Evolutionary conservation across 768 basidiomycete genomes (phyloP), one percentile per base, ranked within the genome.

Genomic region (Phylloporus sp.): DNA sequence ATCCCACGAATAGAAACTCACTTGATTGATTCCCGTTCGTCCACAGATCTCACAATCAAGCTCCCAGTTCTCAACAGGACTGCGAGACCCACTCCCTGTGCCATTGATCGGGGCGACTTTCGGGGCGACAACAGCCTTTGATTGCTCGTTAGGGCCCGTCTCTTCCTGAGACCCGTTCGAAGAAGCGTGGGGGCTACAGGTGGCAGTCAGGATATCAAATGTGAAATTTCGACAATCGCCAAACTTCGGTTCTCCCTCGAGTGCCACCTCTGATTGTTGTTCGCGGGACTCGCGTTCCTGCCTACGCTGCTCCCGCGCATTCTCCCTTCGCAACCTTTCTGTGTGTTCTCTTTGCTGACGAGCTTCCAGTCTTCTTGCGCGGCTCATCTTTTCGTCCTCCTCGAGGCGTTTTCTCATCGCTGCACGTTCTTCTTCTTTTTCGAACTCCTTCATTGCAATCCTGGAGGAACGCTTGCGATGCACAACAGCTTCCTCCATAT

Each of bases 401-500:
- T 90, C 87, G 3, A 71, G 76, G 50, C 77, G 79, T 56, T 70
- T 76, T 48, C 72, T 69, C n/a, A 79, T 78, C 8, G 77, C 75
- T 21, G 78, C 65, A 28, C 78, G 72, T 18, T 83, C 82, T 52
- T 86, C 81, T 63, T 92, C 86, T 54, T 79, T 81, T 64, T 89
- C 90, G 28, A 71, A 78, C 63, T 95, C 92, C 55, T 81, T 84
- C 31, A 83, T 69, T 4, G 90, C 87, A 47, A 96, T 81, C 26
- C 94, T 86, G 15, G 90, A 90, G 0, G 92, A 95, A 20, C 93
- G 84, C 64, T 97, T 96, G 49, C 93, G 82, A 49, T 89, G 86
- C 21, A 80, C 77, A 11, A 93, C 69, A 2, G 88, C 86, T 53
- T 87, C 84, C 51, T 89, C 85, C 41, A 86, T 49, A 13, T 73